Base-by-base conservation (phyloP, 2,329 filamentous ascomycete genomes). In the Xylariaceae sp. region DNA sequence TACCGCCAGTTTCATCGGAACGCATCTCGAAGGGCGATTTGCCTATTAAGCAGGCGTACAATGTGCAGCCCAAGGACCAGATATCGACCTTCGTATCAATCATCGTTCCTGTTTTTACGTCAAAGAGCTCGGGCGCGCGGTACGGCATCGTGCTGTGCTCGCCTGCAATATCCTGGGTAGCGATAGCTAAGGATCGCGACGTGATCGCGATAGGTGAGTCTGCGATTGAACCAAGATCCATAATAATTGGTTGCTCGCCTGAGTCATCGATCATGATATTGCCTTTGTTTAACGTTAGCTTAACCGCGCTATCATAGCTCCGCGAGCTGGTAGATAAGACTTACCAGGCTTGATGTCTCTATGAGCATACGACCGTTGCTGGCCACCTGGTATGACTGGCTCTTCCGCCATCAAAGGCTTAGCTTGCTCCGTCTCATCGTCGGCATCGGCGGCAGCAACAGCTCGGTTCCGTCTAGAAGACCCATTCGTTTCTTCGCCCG, bases 81-180 rank as follows among this genome's bases (percentile, higher is more conserved):
- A 99, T 96, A 74, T 99, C 94, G 47, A 96, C 91, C 73, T 97
- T 97, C 10, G 92, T 96, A 75, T 97, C 94, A 70, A 99, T 88
- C 54, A 91, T 85, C 53, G 88, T 87, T 63, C 90, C 93, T 2
- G 92, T 97, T 76, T 96, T 96, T 58, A 97, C 94, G 74, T 99
- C 94, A 75, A 99, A 99, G 62, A 99, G 86, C 76, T 99, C 94
- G 0, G 94, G 94, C 1, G 94, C 94, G 61, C 94, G 91, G 77
- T 99, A 99, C 0, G 94, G 92, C 93, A 99, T 97, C 47, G 94
- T 99, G 65, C 88, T 93, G 79, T 97, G 93, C 74, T 99, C 94
- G 57, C 93, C 94, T 18, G 94, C 94, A 47, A 86, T 89, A 74
- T 99, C 94, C 76, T 97, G 94, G 42, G 96, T 89, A 56, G 92